Percentiles rank a stretch among this genome's conserved stretches.
These are phyloP conservation scores for Escallonia rubra DNA, from an alignment of 129 eudicot genomes.

Conservation along the genomic window DNA sequence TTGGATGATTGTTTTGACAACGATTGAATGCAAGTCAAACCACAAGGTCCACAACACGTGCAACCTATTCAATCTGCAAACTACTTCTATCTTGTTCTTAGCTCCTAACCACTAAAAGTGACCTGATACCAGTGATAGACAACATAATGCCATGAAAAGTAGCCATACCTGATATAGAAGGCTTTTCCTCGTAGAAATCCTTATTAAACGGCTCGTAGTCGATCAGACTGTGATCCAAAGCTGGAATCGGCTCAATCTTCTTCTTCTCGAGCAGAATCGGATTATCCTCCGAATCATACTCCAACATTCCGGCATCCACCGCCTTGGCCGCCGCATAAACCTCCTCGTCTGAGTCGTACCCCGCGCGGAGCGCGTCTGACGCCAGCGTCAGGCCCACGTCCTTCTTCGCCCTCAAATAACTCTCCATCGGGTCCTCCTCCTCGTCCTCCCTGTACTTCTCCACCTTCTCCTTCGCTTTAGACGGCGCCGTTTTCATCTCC, in stretches of 20 bases:
- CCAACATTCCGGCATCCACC: slow-evolving; percentile 87
- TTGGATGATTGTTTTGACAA: no score
- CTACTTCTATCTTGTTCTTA: no score
- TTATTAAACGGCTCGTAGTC: slow-evolving; percentile 80
- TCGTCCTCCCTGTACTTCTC: slow-evolving; percentile 82
- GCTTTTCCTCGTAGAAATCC: slow-evolving; percentile 91
- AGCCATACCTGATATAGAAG: slow-evolving; percentile 68
- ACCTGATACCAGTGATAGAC: no score
- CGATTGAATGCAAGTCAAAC: no score
- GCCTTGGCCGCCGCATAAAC: slow-evolving; percentile 98
- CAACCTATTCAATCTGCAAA: no score
- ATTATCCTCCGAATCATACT: slow-evolving; percentile 93
- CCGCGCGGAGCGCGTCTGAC: slow-evolving; percentile 74
- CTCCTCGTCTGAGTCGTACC: slow-evolving; percentile 97
- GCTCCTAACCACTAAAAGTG: no score
- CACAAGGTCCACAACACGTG: no score
- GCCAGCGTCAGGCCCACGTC: slow-evolving; percentile 82
- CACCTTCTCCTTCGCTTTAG: slow-evolving; percentile 59
- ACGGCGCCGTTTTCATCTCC: slow-evolving; percentile 78
- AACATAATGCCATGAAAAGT: no score
- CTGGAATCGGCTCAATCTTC: slow-evolving; percentile 89
- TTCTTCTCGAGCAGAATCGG: slow-evolving; percentile 72
- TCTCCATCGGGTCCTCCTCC: slow-evolving; percentile 96
- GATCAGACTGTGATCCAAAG: slow-evolving; percentile 72
- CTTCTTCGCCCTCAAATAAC: slow-evolving; percentile 80